Percentiles rank a stretch among this genome's conserved stretches.
Conservation (phyloP, 176 grass and related monocot species). For the Stipa capillata region DNA sequence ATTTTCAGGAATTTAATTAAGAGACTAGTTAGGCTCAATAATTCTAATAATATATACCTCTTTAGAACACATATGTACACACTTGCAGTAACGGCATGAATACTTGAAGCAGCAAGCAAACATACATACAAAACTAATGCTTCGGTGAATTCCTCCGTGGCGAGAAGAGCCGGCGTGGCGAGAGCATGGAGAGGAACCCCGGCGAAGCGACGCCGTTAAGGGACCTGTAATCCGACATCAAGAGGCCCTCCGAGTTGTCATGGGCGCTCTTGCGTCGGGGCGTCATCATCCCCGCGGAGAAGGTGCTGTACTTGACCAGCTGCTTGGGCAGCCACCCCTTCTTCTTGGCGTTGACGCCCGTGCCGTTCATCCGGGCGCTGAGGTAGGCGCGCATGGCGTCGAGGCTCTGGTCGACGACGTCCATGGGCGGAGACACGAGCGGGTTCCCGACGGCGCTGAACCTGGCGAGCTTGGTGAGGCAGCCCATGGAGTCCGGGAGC, state of each 20-base stretch:
- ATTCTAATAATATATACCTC: too few relatives aligned
- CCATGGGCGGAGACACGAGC: constrained; percentile 60
- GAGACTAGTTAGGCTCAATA: too few relatives aligned
- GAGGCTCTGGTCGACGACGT: constrained; percentile 71
- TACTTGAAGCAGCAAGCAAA: constrained; percentile 12
- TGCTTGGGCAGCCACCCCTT: constrained; percentile 49
- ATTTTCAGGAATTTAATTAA: too few relatives aligned
- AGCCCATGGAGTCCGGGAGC: constrained; percentile 79
- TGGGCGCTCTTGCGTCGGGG: constrained; percentile 22
- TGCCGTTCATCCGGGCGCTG: constrained; percentile 55
- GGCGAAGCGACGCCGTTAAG: constrained; percentile 68
- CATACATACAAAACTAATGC: constrained; percentile 30
- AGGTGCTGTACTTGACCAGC: constrained; percentile 58
- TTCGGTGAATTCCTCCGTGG: constrained; percentile 37
- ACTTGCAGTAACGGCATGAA: constrained; percentile 24
- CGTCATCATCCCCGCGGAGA: constrained; percentile 39
- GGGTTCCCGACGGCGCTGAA: constrained; percentile 78
- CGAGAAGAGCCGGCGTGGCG: constrained; percentile 78
- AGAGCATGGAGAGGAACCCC: constrained; percentile 58
- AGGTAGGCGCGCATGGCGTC: constrained; percentile 70
- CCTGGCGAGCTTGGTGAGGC: constrained; percentile 63
- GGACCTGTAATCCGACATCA: constrained; percentile 62
- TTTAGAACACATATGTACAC: constrained; percentile 24
- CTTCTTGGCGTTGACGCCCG: constrained; percentile 16
- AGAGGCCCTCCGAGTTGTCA: constrained; percentile 35